Percentiles rank a stretch among this genome's conserved stretches.
phyloP scores from a whole-genome alignment of 2,329 filamentous ascomycete genomes.

The Hymenoscyphus infarciens region DNA sequence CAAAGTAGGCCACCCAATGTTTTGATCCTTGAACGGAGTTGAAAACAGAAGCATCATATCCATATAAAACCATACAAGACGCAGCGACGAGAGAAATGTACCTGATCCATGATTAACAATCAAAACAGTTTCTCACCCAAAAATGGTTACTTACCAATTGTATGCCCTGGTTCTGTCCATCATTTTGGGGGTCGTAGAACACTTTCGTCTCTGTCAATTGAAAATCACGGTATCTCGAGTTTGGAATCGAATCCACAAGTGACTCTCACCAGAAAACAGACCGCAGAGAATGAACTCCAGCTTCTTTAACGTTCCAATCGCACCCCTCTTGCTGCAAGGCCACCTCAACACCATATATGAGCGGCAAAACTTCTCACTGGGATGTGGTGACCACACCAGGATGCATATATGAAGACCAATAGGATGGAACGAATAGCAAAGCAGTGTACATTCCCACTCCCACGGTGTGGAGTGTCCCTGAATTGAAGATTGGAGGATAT shows the following conservation, averaged over 20 bases:
- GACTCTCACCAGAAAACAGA: background rate
- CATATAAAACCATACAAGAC: conserved; percentile 72
- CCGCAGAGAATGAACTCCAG: background rate
- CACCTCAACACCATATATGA: background rate
- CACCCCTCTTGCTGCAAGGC: background rate
- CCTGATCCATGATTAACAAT: conserved; percentile 37
- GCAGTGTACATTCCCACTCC: background rate
- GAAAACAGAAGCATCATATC: conserved; percentile 71
- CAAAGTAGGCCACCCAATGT: conserved; percentile 64
- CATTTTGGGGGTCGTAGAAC: background rate
- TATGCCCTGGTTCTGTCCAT: conserved; percentile 11
- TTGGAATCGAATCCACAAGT: background rate
- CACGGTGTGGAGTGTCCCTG: background rate
- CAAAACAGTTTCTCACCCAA: background rate
- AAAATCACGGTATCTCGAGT: background rate
- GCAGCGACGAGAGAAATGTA: conserved; percentile 68
- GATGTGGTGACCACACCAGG: background rate
- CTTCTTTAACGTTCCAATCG: background rate
- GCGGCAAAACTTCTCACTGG: background rate
- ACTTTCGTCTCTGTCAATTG: background rate
- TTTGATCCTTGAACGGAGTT: conserved; percentile 66
- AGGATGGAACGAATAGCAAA: background rate
- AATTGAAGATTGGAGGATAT: background rate
- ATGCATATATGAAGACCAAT: background rate
- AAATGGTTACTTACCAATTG: conserved; percentile 8